Evolutionary conservation across 352 stramenopile species (phyloP), one percentile per base, ranked within the genome.

Genomic region (Globisporangium irregulare): DNA sequence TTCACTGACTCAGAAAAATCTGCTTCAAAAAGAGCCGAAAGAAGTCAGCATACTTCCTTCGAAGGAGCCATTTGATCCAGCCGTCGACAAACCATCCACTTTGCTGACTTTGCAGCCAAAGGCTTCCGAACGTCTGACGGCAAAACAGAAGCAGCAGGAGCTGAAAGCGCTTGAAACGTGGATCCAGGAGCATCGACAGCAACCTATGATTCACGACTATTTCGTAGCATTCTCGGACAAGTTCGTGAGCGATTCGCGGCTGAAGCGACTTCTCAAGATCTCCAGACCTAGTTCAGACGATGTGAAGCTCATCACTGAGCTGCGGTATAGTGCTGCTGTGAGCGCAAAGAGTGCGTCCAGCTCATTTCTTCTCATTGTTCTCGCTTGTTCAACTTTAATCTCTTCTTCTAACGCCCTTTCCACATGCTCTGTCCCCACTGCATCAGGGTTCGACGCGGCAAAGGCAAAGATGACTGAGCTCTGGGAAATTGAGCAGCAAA

Each of bases 271-370:
- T 18, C 63, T 64, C 20, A 22, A 59, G 7, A 48, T 38, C 24
- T 29, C 43, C 14, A 62, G 50, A 41, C 32, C 65, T 6, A 25
- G 55, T 10, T 51, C 55, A 9, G 71, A 77, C 10, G 56, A 67
- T 15, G 66, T 81, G 29, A 64, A 81, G 27, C 32, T 73, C 15
- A 57, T 78, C 55, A 71, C 76, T 4, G 68, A 81, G 18, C 55
- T 88, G 54, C 72, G 80, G 3, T 68, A 84, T 25, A 70, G 46
- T 20, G 36, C 72, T 15, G 78, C 78, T 4, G 71, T 88, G 18
- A 75, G 62, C 38, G 62, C 67, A 25, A 84, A 88, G 57, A 67
- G 78, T 86, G 62, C n/a, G 72, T 32, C n/a, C 27, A 1, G 15
- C 5, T 48, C 20, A 56, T 1, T n/a, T 29, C 20, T 32, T 4